Evolutionary conservation across 192 early-diverging fungal species (phyloP).

Genomic region (Nowakowskiella sp.): DNA sequence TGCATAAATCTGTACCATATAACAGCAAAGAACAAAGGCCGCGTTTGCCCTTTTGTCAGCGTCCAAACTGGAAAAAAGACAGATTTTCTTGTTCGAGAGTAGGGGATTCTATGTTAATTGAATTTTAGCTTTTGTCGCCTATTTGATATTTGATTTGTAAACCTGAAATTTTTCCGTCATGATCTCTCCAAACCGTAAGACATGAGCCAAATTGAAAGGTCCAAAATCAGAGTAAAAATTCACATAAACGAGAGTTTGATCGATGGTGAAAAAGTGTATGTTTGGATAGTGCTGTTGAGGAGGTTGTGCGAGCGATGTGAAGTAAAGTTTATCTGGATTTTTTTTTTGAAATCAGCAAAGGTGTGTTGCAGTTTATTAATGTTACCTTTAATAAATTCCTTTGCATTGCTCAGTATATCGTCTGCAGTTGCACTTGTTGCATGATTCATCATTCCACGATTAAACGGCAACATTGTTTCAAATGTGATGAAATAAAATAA

Average conservation of each 20-base stretch:
- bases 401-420: slow-evolving; percentile 18
- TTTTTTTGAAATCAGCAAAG: slow-evolving; percentile 1
- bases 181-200: slow-evolving; percentile 54
- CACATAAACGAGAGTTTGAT: slow-evolving; percentile 48
- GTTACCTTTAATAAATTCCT: slow-evolving; percentile 8
- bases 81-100: slow-evolving; percentile 43
- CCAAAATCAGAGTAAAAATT: slow-evolving; percentile 65
- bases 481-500: background rate
- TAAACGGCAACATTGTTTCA: too few species aligned
- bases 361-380: background rate
- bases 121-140: slow-evolving; percentile 4
- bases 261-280: slow-evolving; percentile 54
- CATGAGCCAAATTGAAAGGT: slow-evolving; percentile 54
- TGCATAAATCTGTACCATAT: slow-evolving; percentile 44
- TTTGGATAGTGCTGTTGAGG: slow-evolving; percentile 31
- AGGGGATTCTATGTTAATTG: slow-evolving; percentile 30
- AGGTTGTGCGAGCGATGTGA: slow-evolving; percentile 32
- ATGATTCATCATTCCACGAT: slow-evolving; percentile 21
- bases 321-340: slow-evolving; percentile 52
- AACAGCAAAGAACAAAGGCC: slow-evolving; percentile 56
- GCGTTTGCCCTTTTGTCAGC: slow-evolving; percentile 59
- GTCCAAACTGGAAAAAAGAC: slow-evolving; percentile 45
- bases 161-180: slow-evolving; percentile 55
- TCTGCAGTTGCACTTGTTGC: slow-evolving; percentile 17
- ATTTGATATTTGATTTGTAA: too few species aligned